Evolutionary conservation across 2,329 filamentous ascomycete species (phyloP), one percentile per base, ranked within the genome.

Genomic region (Ciborinia camelliae): DNA sequence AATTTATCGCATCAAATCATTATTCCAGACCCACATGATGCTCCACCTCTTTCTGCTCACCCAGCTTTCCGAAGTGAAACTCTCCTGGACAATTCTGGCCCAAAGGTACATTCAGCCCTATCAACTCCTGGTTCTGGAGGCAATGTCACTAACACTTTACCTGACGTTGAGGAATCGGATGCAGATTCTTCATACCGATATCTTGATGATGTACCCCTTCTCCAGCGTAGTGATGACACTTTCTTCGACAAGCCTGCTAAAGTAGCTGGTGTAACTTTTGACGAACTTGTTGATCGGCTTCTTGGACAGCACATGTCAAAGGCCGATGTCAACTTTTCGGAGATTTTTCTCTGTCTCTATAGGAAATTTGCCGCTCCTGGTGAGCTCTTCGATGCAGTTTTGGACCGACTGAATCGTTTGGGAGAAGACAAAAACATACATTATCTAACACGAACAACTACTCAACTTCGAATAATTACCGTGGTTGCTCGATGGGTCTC

Each of bases 271-370:
- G 76, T 86, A 23, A 79, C 80, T 2, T 86, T 89, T 70, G 87
- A 90, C 67, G 89, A 92, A 63, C 80, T 95, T 5, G 91, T 98
- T 26, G 92, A 97, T 76, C 89, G 92, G n/a, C 82, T 99, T 48
- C 82, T 98, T 30, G 84, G 88, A 0, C 85, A 91, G 67, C 90
- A 91, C 43, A 88, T 94, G 79, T 92, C 91, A 35, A 92, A 91
- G 73, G 84, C 88, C n/a, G 95, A 98, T 74, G 84, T 85, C 65
- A 97, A 97, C 76, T 99, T 97, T 74, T 85, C 86, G 1, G 87
- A 92, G 52, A 88, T 96, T 23, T 98, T 98, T 73, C 81, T 98
- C 37, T 97, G 94, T 69, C 81, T 98, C 18, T 98, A 98, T 77
- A 89, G 95, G 68, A 96, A 95, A 76, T 98, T 99, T 75, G 90